phyloP scores from a whole-genome alignment of 371 early-diverging fungal genomes.

The Mucor racemosus region DNA sequence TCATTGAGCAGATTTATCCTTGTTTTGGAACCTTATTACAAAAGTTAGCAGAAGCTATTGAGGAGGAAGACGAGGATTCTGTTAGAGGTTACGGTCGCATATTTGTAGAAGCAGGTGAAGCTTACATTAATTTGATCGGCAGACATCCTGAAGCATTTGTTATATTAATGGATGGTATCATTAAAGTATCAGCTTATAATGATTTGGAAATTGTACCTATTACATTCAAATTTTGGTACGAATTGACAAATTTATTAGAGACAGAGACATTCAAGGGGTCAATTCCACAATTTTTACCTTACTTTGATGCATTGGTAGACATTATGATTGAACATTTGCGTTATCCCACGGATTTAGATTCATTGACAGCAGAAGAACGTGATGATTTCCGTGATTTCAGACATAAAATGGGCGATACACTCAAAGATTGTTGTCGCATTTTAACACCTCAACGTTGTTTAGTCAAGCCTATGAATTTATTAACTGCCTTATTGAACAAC shows the following conservation, averaged over 20 bases:
- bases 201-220: conserved; percentile 76
- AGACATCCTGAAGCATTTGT: conserved; percentile 65
- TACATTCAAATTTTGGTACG: conserved; percentile 89
- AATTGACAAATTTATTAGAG: conserved; percentile 71
- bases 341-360: conserved; percentile 74
- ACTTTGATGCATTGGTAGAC: conserved; percentile 77
- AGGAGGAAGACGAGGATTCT: conserved; percentile 45
- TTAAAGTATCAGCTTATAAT: conserved; percentile 69
- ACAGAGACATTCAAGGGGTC: conserved; percentile 47
- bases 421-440: conserved; percentile 91
- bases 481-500: conserved; percentile 38
- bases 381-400: conserved; percentile 96
- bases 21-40: conserved; percentile 55
- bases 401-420: conserved; percentile 95
- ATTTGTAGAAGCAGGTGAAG: conserved; percentile 86
- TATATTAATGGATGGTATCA: conserved; percentile 76
- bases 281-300: conserved; percentile 59
- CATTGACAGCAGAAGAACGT: conserved; percentile 82
- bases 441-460: conserved; percentile 80
- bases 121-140: conserved; percentile 77
- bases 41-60: conserved; percentile 50
- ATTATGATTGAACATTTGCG: conserved; percentile 82
- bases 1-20: conserved; percentile 72
- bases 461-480: conserved; percentile 63
- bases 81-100: conserved; percentile 81